Evolutionary conservation across 1,139 yeast genomes (phyloP).

Genomic region (Saccharomyces hybrid): DNA sequence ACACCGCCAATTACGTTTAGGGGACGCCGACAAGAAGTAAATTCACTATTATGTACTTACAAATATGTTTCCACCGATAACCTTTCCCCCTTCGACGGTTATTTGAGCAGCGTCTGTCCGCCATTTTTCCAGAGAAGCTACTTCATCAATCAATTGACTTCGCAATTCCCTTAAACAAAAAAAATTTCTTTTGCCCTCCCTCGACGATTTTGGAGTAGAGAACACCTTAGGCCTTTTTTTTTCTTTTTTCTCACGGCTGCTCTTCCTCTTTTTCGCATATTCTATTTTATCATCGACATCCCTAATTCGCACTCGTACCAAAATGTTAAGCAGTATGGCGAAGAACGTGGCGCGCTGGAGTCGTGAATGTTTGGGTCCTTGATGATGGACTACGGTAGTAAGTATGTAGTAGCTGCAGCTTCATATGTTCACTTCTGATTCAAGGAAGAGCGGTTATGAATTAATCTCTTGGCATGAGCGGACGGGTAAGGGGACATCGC

Average conservation of each 20-base stretch:
- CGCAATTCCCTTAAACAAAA: background rate
- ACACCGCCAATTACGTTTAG: background rate
- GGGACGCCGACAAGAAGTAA: background rate
- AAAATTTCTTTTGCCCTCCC: background rate
- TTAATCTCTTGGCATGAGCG: background rate
- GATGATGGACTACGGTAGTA: background rate
- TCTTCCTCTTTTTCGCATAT: background rate
- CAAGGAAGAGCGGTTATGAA: background rate
- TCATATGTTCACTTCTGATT: background rate
- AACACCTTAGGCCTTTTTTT: background rate
- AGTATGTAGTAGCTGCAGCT: background rate
- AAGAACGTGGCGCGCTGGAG: background rate
- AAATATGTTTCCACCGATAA: background rate
- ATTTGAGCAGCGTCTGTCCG: background rate
- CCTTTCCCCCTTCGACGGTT: background rate
- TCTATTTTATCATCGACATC: background rate
- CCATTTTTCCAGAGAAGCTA: background rate
- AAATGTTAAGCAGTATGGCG: background rate
- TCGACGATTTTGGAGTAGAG: background rate
- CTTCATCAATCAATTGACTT: background rate
- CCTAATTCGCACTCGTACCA: background rate
- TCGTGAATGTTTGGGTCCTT: background rate
- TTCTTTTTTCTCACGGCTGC: background rate
- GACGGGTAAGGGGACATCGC: background rate
- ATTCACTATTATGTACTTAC: background rate